phyloP scores from a whole-genome alignment of 345 rosid genomes.

The Salix caprea region DNA sequence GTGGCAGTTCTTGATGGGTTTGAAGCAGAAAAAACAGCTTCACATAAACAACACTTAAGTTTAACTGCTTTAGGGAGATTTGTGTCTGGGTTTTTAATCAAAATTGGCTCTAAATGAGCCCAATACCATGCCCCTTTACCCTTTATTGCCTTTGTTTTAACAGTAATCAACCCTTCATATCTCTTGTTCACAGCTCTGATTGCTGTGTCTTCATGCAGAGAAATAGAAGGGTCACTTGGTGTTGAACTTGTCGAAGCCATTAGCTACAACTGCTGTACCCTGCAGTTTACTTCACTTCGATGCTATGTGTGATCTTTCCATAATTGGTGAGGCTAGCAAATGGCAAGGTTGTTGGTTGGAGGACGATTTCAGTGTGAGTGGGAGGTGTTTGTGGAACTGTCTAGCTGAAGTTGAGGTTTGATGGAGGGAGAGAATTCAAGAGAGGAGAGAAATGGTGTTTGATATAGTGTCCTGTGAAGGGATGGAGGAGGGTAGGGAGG shows the following conservation, averaged over 20 bases:
- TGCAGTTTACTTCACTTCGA: background rate
- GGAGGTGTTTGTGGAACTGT: background rate
- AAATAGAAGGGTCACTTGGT: conserved; percentile 20
- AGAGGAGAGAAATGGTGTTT: background rate
- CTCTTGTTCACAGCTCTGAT: conserved; percentile 20
- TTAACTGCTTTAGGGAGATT: conserved; percentile 49
- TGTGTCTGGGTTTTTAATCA: conserved; percentile 26
- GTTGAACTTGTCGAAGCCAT: conserved; percentile 33
- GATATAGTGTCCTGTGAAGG: background rate
- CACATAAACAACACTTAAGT: conserved; percentile 46
- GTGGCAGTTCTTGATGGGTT: conserved; percentile 57
- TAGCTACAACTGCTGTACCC: background rate
- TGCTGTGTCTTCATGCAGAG: conserved; percentile 15
- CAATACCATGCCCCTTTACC: conserved; percentile 41
- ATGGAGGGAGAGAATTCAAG: background rate
- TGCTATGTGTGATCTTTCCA: background rate
- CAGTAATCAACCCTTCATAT: conserved; percentile 24
- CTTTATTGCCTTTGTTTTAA: conserved; percentile 24
- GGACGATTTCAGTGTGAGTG: background rate
- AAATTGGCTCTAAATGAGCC: conserved; percentile 32
- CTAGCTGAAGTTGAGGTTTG: background rate
- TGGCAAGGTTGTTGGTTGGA: background rate
- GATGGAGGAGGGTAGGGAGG: background rate
- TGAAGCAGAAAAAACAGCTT: conserved; percentile 51
- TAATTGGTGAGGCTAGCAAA: background rate